These are phyloP conservation scores for Tetrahymena malaccensis DNA, from an alignment of 73 alveolate species.

Conservation along the genomic window DNA sequence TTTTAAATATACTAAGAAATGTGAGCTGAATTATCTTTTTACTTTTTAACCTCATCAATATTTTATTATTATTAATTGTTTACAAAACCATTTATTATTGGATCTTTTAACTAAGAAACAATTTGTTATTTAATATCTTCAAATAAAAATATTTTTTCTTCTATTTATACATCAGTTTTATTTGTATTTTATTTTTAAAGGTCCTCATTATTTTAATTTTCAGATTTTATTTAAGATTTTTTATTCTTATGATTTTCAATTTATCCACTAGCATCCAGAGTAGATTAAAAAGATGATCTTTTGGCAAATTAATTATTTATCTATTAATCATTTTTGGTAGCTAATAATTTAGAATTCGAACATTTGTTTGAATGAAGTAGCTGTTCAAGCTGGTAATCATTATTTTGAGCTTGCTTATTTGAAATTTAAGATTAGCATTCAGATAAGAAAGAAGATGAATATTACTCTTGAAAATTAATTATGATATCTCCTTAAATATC, in stretches of 20 bases:
- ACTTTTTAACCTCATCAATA: neutral
- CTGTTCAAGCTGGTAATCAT: neutral
- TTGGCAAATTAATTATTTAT: neutral
- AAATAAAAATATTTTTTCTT: neutral
- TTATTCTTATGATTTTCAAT: too few relatives aligned
- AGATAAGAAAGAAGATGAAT: neutral
- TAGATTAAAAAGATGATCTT: neutral
- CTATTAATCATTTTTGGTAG: too few relatives aligned
- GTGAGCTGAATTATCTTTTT: neutral
- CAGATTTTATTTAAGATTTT: neutral
- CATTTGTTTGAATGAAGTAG: neutral
- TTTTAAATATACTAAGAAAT: neutral
- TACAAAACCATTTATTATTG: neutral
- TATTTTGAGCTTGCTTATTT: neutral
- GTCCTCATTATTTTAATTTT: too few relatives aligned
- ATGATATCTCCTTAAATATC: too few relatives aligned
- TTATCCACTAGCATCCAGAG: neutral
- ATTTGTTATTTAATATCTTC: neutral
- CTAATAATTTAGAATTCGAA: too few relatives aligned
- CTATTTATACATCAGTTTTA: too few relatives aligned
- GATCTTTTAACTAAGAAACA: neutral
- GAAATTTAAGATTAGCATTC: neutral
- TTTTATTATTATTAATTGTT: neutral
- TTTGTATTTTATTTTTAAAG: too few relatives aligned
- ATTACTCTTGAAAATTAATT: neutral